These are phyloP conservation scores for Fusarium metavorans DNA, from an alignment of 2,329 filamentous ascomycete species.

Conservation along the genomic window DNA sequence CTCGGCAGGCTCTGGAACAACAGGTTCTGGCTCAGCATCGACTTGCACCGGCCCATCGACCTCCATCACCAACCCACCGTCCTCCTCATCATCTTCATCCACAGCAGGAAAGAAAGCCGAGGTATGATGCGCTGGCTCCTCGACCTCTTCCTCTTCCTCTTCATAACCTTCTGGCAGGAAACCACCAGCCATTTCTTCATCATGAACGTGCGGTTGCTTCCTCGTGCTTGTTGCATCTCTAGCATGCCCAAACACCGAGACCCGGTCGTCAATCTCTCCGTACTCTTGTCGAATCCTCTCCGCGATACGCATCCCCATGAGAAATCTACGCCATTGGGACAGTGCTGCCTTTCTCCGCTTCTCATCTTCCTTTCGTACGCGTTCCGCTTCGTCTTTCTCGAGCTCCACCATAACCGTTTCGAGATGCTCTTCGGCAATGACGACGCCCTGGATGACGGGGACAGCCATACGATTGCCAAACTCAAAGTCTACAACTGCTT, in stretches of 20 bases:
- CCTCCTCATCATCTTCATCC: slow-evolving; percentile 56
- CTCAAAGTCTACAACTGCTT: slow-evolving; percentile 96
- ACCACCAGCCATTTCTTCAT: slow-evolving; percentile 69
- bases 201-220: slow-evolving; percentile 45
- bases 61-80: slow-evolving; percentile 51
- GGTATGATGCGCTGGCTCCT: slow-evolving; percentile 45
- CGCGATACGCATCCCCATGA: slow-evolving; percentile 86
- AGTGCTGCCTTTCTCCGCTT: slow-evolving; percentile 82
- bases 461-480: slow-evolving; percentile 96
- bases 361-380: slow-evolving; percentile 81
- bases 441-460: slow-evolving; percentile 89
- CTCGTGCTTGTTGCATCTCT: slow-evolving; percentile 25
- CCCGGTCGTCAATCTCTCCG: slow-evolving; percentile 67
- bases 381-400: slow-evolving; percentile 80
- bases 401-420: slow-evolving; percentile 82
- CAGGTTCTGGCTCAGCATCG: slow-evolving; percentile 1
- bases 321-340: slow-evolving; percentile 85
- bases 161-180: slow-evolving; percentile 71
- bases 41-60: slow-evolving; percentile 27
- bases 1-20: not conserved
- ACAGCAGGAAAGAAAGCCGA: slow-evolving; percentile 63
- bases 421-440: slow-evolving; percentile 85
- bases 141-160: slow-evolving; percentile 57
- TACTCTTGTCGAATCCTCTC: slow-evolving; percentile 83
- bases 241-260: slow-evolving; percentile 68